Base-by-base conservation (phyloP, 805 yeast species). In the Starmera pachycereana region DNA sequence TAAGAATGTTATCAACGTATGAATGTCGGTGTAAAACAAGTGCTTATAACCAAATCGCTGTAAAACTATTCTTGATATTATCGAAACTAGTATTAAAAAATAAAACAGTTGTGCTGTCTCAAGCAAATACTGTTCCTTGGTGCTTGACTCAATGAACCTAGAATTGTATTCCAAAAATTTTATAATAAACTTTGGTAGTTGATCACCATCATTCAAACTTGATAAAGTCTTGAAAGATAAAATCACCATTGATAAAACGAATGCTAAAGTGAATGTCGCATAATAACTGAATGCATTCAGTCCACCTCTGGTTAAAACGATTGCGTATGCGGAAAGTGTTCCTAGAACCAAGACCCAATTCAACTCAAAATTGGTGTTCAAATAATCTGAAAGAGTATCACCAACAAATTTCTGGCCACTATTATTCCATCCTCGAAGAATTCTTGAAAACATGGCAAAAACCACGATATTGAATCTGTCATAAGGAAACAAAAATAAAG, bases 371-470 rank as follows among this genome's bases (percentile, higher is more conserved):
- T 62, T 44, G 0, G 49, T 45, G 8, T 56, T 46, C 3, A 88
- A 52, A 33, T 62, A 62, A 1, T 68, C 54, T 0, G 75, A 65
- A 5, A 81, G 48, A 33, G 76, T 76, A 36, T 66, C 57, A 14
- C 69, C 69, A 12, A 72, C 68, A 54, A 71, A 79, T 48, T 92
- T 92, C 53, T 89, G 97, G 1, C 97, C 97, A 38, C 90, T 77
- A 48, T 81, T 81, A 52, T 81, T 84, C 95, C 96, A 92, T 2
- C 86, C 81, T 41, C 92, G 69, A 18, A 88, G 56, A 0, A 80
- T 8, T 41, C 97, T 69, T 9, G 81, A 44, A 3, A 74, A 56
- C 0, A 60, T 11, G 27, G 60, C 36, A 1, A 54, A 35, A 2
- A 32, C 9, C 11, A 37, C 7, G 9, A 37, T 34, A 14, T 33